Percentiles rank a stretch among this genome's conserved stretches.
phyloP scores from a whole-genome alignment of 2,329 filamentous ascomycete species.

The Balansia obtecta region DNA sequence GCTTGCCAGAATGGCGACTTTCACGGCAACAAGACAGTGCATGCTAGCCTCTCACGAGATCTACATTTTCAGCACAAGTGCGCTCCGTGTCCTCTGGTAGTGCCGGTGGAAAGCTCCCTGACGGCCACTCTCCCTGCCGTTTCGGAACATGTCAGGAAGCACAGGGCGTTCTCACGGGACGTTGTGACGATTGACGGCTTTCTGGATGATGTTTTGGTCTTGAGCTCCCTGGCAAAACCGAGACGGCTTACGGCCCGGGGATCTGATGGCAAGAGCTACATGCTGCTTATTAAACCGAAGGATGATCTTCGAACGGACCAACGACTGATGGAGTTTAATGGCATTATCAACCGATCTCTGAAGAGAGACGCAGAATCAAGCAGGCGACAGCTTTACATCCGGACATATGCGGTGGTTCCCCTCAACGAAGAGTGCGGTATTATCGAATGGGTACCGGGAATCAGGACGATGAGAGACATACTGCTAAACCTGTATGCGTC shows the following conservation, averaged over 20 bases:
- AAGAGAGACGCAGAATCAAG: conserved; percentile 87
- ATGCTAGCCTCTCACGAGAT: conserved; percentile 63
- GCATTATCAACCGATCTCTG: conserved; percentile 90
- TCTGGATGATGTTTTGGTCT: conserved; percentile 75
- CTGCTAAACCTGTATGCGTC: conserved; percentile 67
- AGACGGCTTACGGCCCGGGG: conserved; percentile 80
- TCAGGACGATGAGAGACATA: conserved; percentile 89
- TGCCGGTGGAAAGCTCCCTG: conserved; percentile 77
- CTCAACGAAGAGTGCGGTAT: conserved; percentile 95
- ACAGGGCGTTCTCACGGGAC: conserved; percentile 80
- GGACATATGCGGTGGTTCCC: conserved; percentile 92
- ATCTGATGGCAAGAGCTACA: conserved; percentile 79
- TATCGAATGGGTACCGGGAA: conserved; percentile 96
- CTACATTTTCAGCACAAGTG: conserved; percentile 75
- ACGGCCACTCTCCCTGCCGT: conserved; percentile 66
- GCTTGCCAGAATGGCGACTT: conserved; percentile 69
- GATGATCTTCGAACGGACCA: conserved; percentile 96
- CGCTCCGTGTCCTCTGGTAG: conserved; percentile 73
- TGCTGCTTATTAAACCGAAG: conserved; percentile 91
- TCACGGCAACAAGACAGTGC: conserved; percentile 52
- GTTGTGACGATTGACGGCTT: conserved; percentile 74
- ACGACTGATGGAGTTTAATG: conserved; percentile 97
- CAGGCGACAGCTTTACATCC: conserved; percentile 83
- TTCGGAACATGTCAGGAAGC: conserved; percentile 60
- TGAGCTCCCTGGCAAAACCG: conserved; percentile 86